Evolutionary conservation across 352 stramenopile species (phyloP).

Genomic region (Thalassiosira allenii): DNA sequence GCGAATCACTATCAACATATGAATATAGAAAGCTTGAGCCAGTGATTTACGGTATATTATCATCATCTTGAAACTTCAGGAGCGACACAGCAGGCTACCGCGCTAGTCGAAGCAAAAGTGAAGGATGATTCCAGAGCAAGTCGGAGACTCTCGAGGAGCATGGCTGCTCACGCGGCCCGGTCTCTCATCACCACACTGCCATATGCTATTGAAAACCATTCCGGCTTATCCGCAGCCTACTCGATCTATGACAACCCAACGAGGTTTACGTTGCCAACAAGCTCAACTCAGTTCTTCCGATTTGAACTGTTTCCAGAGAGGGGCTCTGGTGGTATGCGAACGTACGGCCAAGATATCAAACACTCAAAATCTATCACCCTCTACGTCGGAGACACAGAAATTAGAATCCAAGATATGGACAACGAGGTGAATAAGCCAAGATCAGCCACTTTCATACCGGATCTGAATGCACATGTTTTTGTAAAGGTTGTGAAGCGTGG

Average conservation of each 20-base stretch:
- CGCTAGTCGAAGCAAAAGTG: conserved; percentile 52
- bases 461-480: conserved; percentile 63
- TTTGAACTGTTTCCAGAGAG: conserved; percentile 78
- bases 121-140: conserved; percentile 49
- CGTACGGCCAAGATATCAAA: conserved; percentile 85
- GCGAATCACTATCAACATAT: too few species aligned
- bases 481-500: conserved; percentile 74
- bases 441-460: conserved; percentile 60
- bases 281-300: conserved; percentile 81
- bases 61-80: too few species aligned
- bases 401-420: conserved; percentile 80
- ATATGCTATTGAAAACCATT: conserved; percentile 86
- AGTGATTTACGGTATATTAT: too few species aligned
- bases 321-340: conserved; percentile 73
- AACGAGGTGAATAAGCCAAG: conserved; percentile 56
- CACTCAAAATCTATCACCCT: conserved; percentile 77
- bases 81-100: conserved; percentile 62
- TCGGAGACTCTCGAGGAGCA: conserved; percentile 58
- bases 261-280: conserved; percentile 51
- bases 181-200: conserved; percentile 81
- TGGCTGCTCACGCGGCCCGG: conserved; percentile 77
- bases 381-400: conserved; percentile 56
- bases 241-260: conserved; percentile 56
- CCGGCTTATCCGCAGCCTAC: conserved; percentile 67
- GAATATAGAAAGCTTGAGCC: too few species aligned